Percentiles rank a stretch among this genome's conserved stretches.
Evolutionary conservation across 345 rosid genomes (phyloP).

Genomic region (Geranium brycei): DNA sequence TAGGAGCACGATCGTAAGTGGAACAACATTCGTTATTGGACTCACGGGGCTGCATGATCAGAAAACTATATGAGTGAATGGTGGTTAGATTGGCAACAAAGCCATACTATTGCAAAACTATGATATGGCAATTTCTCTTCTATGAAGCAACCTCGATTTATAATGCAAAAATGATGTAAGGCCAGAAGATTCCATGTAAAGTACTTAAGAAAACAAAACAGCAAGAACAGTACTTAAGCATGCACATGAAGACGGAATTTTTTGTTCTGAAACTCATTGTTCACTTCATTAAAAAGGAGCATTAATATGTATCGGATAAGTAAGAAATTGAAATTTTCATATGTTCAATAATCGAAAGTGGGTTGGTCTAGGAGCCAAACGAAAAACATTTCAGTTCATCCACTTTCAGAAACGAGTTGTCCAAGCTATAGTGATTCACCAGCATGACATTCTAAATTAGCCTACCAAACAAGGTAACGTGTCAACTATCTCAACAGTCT

Average conservation of each 20-base stretch:
- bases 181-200: background rate
- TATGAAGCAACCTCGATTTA: background rate
- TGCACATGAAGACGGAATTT: background rate
- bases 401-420: background rate
- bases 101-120: background rate
- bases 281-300: background rate
- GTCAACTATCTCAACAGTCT: background rate
- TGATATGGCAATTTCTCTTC: background rate
- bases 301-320: background rate
- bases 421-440: background rate
- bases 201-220: background rate
- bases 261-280: background rate
- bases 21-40: conserved; percentile 89
- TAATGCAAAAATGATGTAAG: background rate
- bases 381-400: too few species aligned
- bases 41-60: conserved; percentile 79
- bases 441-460: background rate
- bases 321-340: background rate
- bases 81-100: background rate
- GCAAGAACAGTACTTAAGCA: background rate
- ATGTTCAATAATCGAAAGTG: background rate
- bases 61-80: conserved; percentile 8
- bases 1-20: conserved; percentile 82
- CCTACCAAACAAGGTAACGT: background rate
- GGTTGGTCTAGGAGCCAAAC: too few species aligned